Conservation (phyloP, 163 green algal species). For the Chlamydomonas reinhardtii region DNA sequence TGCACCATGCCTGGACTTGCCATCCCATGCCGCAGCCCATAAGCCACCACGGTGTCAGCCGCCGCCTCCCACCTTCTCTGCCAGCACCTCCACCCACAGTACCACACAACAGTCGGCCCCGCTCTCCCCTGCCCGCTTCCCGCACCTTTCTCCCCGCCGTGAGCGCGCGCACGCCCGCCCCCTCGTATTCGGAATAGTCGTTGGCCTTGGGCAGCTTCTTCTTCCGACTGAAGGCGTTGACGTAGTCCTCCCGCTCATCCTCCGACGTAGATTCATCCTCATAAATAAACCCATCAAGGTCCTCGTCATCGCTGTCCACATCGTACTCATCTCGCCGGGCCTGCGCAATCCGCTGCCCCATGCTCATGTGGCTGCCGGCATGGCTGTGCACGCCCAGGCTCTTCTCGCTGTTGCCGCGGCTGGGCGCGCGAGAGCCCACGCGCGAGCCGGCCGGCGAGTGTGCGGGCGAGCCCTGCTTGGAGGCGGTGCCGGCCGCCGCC, state of each 20-base stretch:
- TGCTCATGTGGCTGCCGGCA: not conserved
- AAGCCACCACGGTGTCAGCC: no score
- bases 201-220: not conserved
- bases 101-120: no score
- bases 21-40: no score
- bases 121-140: no score
- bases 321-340: conserved; percentile 23
- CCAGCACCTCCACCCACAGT: no score
- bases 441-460: not conserved
- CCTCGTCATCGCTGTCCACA: conserved; percentile 33
- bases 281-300: conserved; percentile 48
- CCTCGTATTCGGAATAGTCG: conserved; percentile 33
- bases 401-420: not conserved
- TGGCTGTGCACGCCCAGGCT: conserved; percentile 1
- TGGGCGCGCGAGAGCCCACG: not conserved
- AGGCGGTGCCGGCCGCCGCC: not conserved
- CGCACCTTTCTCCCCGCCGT: not conserved
- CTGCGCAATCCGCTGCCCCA: not conserved
- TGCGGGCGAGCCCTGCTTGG: no score
- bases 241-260: conserved; percentile 48
- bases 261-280: conserved; percentile 39
- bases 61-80: not conserved
- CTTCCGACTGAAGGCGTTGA: conserved; percentile 34
- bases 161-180: conserved; percentile 10
- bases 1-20: no score